phyloP scores from a whole-genome alignment of 1,284 basidiomycete species.

The Anthracocystis walkeri region DNA sequence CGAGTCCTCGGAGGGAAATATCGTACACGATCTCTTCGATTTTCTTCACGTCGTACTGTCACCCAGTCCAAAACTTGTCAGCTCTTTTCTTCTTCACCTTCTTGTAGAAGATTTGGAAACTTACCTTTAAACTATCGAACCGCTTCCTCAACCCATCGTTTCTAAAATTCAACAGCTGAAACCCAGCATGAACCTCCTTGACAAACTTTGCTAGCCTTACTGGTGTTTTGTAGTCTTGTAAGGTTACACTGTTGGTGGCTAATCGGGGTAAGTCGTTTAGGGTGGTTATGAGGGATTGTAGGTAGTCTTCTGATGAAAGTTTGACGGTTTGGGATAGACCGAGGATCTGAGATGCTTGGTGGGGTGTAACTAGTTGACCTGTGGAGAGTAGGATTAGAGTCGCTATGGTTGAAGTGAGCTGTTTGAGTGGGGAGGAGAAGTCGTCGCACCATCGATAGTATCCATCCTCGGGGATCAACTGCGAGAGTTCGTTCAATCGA shows the following conservation, averaged over 20 bases:
- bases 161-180: conserved; percentile 68
- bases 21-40: conserved; percentile 69
- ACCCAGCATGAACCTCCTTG: conserved; percentile 65
- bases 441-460: conserved; percentile 50
- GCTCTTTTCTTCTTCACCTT: no score
- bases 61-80: background rate
- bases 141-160: conserved; percentile 65
- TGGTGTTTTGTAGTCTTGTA: conserved; percentile 59
- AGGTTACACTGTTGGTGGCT: conserved; percentile 54
- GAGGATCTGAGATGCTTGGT: conserved; percentile 28
- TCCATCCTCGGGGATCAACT: conserved; percentile 30
- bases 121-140: conserved; percentile 66
- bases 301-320: conserved; percentile 63
- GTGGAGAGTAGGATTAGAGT: conserved; percentile 41
- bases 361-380: conserved; percentile 51
- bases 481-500: conserved; percentile 10
- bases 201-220: conserved; percentile 59
- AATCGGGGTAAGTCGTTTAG: conserved; percentile 62
- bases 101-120: no score
- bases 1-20: conserved; percentile 57
- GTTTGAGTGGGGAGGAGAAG: conserved; percentile 26
- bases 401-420: conserved; percentile 25
- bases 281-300: conserved; percentile 59
- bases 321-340: no score
- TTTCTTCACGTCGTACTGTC: conserved; percentile 67